These are phyloP conservation scores for Atkinsonella hypoxylon DNA, from an alignment of 2,329 filamentous ascomycete species.

Conservation along the genomic window DNA sequence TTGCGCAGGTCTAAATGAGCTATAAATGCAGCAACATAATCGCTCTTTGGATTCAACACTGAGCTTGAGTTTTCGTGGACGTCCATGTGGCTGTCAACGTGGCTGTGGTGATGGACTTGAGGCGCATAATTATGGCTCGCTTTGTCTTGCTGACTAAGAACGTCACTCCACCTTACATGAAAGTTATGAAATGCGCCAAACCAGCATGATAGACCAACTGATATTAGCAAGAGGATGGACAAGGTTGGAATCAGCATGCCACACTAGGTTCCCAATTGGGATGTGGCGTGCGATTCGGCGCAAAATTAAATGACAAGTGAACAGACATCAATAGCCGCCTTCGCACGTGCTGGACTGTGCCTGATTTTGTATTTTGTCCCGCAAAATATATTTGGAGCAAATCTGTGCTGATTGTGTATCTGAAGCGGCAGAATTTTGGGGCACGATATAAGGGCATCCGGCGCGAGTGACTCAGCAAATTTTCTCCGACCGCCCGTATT, in stretches of 20 bases:
- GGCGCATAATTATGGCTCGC: background rate
- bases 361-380: background rate
- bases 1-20: too few relatives aligned
- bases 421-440: conserved; percentile 22
- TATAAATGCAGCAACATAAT: too few relatives aligned
- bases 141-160: background rate
- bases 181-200: background rate
- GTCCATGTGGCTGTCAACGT: too few relatives aligned
- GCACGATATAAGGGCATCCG: conserved; percentile 29
- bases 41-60: background rate
- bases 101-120: background rate
- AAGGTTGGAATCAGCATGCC: background rate
- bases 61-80: background rate
- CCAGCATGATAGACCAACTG: background rate
- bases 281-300: background rate
- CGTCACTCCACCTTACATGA: background rate
- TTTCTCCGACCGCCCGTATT: conserved; percentile 25
- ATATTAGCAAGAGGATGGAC: background rate
- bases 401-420: conserved; percentile 28
- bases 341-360: background rate
- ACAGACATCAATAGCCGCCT: background rate
- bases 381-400: conserved; percentile 7
- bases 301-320: background rate
- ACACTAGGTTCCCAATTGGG: background rate
- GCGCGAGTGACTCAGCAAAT: conserved; percentile 28